Conservation (phyloP, 106 monocot species). For the Dendrobium catenatum region DNA sequence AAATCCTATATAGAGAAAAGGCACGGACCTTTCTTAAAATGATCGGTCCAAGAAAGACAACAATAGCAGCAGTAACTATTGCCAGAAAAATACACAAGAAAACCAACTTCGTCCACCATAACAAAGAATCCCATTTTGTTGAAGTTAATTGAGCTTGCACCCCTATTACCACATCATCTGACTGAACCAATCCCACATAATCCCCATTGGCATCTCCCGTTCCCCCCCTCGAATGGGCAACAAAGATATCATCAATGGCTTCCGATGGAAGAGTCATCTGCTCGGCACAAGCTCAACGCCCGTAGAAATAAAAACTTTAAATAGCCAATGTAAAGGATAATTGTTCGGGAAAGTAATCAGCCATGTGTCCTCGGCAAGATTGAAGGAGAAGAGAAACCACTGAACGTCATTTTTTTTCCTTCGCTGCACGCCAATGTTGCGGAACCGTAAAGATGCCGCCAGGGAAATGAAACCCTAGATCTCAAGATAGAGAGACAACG, state of each 20-base stretch:
- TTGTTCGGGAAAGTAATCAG: not conserved
- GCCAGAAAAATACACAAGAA: constrained; percentile 3
- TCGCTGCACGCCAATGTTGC: not conserved
- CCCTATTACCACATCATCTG: not conserved
- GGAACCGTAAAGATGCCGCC: not conserved
- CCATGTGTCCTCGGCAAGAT: not conserved
- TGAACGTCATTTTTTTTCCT: not conserved
- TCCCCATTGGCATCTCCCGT: not conserved
- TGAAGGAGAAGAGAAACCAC: not conserved
- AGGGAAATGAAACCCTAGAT: not conserved
- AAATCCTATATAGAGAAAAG: not conserved
- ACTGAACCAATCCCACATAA: constrained; percentile 2
- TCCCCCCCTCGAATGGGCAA: not conserved
- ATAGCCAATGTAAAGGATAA: not conserved
- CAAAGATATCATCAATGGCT: not conserved
- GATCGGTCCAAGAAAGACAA: not conserved
- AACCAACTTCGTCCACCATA: constrained; percentile 6
- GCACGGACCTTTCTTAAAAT: not conserved
- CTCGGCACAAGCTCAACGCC: not conserved
- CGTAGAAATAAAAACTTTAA: not conserved
- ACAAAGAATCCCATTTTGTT: not conserved
- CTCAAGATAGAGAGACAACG: not conserved
- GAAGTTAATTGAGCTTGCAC: not conserved
- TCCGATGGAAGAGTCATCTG: not conserved
- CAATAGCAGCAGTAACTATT: not conserved